phyloP scores from a whole-genome alignment of 1,139 yeast species.

The Kodamaea fungicola region DNA sequence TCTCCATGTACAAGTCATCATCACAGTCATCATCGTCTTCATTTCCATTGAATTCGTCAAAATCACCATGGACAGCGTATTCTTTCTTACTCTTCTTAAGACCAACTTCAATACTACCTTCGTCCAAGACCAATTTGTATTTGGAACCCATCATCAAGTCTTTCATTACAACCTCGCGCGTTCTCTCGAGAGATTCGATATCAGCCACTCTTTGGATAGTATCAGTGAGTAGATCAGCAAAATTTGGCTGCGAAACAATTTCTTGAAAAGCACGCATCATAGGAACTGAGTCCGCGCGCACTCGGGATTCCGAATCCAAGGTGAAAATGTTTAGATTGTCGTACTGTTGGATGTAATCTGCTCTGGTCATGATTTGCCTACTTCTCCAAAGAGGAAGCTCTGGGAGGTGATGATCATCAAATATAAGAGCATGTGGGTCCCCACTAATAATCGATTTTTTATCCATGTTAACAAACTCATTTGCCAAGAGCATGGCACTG shows the following conservation, averaged over 20 bases:
- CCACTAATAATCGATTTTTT: slow-evolving; percentile 30
- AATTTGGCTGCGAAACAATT: slow-evolving; percentile 68
- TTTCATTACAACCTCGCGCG: slow-evolving; percentile 73
- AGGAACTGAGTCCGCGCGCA: slow-evolving; percentile 78
- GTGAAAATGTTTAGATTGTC: slow-evolving; percentile 78
- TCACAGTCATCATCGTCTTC: slow-evolving; percentile 31
- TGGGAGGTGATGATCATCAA: slow-evolving; percentile 55
- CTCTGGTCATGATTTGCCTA: slow-evolving; percentile 79
- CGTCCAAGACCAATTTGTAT: slow-evolving; percentile 24
- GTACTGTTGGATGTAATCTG: slow-evolving; percentile 72
- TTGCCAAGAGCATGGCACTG: slow-evolving; percentile 73
- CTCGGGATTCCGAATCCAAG: slow-evolving; percentile 69
- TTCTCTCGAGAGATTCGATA: slow-evolving; percentile 76
- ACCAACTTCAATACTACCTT: slow-evolving; percentile 11
- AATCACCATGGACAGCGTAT: slow-evolving; percentile 19
- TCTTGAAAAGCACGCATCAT: slow-evolving; percentile 91
- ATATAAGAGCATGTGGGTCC: slow-evolving; percentile 12
- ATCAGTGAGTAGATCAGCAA: slow-evolving; percentile 64
- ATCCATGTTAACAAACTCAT: slow-evolving; percentile 71
- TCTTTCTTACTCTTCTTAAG: slow-evolving; percentile 19
- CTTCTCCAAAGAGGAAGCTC: slow-evolving; percentile 82
- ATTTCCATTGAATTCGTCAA: slow-evolving; percentile 17
- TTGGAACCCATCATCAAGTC: slow-evolving; percentile 58
- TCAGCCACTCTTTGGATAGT: slow-evolving; percentile 72
- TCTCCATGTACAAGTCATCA: slow-evolving; percentile 11